Base-by-base conservation (phyloP, 352 stramenopile species). In the Pythium dissotocum region DNA sequence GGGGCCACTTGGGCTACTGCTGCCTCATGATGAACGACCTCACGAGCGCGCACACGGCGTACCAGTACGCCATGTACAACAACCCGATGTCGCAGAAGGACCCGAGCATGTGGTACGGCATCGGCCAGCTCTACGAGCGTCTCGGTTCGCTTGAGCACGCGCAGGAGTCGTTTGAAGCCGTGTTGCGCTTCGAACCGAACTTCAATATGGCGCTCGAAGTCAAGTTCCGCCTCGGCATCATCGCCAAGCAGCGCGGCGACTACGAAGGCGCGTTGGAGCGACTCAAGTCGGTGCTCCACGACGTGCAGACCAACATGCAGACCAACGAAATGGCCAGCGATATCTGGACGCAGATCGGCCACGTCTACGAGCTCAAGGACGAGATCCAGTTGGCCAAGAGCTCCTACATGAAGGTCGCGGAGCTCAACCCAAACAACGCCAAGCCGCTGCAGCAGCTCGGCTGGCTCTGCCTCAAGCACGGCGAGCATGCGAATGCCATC, bases 21-120 rank as follows among this genome's bases (percentile, higher is more conserved):
- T 95, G 85, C 67, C 80, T 95, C 67, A 95, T 93, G 85, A 89
- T 95, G 79, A 95, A 95, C 77, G 85, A 95, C 70, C 83, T 94
- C 61, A 90, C 84, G 72, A 94, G 86, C 65, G 87, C 87, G 4
- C 85, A 94, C 75, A 93, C 87, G 64, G 87, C 87, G 35, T 94
- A 94, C 71, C 87, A 95, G 72, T 93, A 95, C 71, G 87, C 87
- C 58, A 93, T 95, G 85, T 95, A 93, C 78, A 92, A 95, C 79
- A 95, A 93, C 72, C 87, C 87, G 7, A 90, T 88, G 79, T 93
- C 85, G 46, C 85, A 95, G 72, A 91, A 92, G 67, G 87, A 95
- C 62, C 85, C 87, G 21, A 93, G 88, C 70, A 89, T 95, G 78
- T 95, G 87, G 87, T 95, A 93, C 73, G 87, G 87, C 66, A 95